Conservation (phyloP, 441 rosid species). For the Daphne laureola region DNA sequence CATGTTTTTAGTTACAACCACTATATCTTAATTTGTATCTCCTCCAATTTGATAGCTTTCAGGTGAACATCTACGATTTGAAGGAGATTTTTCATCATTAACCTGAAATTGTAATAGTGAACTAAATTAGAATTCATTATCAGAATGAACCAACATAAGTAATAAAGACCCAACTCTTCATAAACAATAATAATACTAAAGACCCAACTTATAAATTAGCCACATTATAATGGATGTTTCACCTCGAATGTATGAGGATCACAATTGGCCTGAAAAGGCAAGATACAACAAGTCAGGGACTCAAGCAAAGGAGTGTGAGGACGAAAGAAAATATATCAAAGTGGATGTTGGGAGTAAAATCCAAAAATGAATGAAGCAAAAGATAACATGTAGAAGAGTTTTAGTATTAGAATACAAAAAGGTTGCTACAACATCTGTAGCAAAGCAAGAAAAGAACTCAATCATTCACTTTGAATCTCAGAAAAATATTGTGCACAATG, state of each 20-base stretch:
- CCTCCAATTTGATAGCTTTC: too few relatives aligned
- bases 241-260: slow-evolving; percentile 12
- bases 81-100: too few relatives aligned
- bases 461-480: slow-evolving; percentile 24
- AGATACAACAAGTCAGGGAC: slow-evolving; percentile 29
- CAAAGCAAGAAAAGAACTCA: slow-evolving; percentile 22
- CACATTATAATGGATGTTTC: slow-evolving; percentile 8
- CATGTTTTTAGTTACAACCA: too few relatives aligned
- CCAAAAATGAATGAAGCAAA: slow-evolving; percentile 15
- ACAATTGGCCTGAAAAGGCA: slow-evolving; percentile 16
- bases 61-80: too few relatives aligned
- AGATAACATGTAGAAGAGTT: slow-evolving; percentile 24
- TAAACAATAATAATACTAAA: too few relatives aligned
- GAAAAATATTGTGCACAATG: too few relatives aligned
- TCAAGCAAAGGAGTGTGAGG: slow-evolving; percentile 13
- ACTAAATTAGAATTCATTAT: too few relatives aligned
- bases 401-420: too few relatives aligned
- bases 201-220: background rate
- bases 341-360: slow-evolving; percentile 17
- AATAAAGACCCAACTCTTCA: too few relatives aligned
- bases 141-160: too few relatives aligned
- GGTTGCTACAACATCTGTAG: slow-evolving; percentile 18
- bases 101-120: too few relatives aligned
- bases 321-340: slow-evolving; percentile 13
- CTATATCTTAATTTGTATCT: too few relatives aligned